A percentile compares a stretch with the other conserved stretches of the same genome.
Conservation (phyloP, 148 eudicot genomes). For the Camellia lanceoleosa region DNA sequence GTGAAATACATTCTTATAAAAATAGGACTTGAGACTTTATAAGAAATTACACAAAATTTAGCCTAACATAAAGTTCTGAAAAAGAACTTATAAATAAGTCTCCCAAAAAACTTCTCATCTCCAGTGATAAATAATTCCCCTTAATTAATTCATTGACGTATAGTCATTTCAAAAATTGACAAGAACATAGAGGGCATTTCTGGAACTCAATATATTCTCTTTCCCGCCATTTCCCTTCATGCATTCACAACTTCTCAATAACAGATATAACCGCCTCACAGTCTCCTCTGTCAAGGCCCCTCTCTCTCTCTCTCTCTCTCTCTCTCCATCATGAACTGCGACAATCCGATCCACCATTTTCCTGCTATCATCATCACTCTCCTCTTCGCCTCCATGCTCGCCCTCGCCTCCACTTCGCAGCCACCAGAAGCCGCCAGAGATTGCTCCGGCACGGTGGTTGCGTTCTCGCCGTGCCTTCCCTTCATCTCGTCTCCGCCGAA, state of each 20-base stretch:
- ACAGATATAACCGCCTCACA: slow-evolving; percentile 7
- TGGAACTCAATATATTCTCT: background rate
- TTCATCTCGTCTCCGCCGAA: slow-evolving; percentile 51
- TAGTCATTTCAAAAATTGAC: background rate
- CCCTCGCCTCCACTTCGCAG: background rate
- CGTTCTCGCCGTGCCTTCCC: slow-evolving; percentile 55
- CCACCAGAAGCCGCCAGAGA: slow-evolving; percentile 2
- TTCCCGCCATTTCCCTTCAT: slow-evolving; percentile 16
- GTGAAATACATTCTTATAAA: too few relatives aligned
- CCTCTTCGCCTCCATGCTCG: background rate
- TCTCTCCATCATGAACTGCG: slow-evolving; percentile 12
- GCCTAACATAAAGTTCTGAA: too few relatives aligned
- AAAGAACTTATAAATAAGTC: too few relatives aligned
- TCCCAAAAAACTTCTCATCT: too few relatives aligned
- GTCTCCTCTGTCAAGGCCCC: too few relatives aligned
- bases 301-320: background rate
- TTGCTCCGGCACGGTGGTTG: slow-evolving; percentile 40
- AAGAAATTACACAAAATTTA: too few relatives aligned
- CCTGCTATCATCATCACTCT: slow-evolving; percentile 5
- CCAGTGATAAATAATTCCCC: too few relatives aligned
- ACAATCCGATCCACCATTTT: background rate
- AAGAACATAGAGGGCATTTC: background rate
- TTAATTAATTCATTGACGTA: too few relatives aligned
- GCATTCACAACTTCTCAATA: background rate
- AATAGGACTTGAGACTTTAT: too few relatives aligned